Evolutionary conservation across 257 asterid genomes (phyloP).

Genomic region (Osmanthus fragrans): DNA sequence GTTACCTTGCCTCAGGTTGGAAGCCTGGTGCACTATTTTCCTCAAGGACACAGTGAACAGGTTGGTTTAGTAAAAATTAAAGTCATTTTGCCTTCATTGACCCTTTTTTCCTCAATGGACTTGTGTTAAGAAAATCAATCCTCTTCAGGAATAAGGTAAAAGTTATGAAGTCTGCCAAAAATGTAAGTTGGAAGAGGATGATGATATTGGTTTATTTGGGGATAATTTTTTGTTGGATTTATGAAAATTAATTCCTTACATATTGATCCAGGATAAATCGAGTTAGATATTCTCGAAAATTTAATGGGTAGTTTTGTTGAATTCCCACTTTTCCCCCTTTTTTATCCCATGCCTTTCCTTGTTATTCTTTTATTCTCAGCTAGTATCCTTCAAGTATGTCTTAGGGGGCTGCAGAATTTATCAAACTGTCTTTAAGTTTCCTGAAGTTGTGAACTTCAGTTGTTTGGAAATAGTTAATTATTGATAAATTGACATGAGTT

Average conservation of each 20-base stretch:
- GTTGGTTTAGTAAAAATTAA: constrained; percentile 29
- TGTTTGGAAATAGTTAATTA: not conserved
- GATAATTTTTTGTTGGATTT: not conserved
- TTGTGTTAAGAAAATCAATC: not conserved
- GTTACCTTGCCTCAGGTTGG: constrained; percentile 86
- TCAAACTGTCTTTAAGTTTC: not conserved
- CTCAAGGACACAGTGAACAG: constrained; percentile 95
- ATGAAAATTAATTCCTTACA: not conserved
- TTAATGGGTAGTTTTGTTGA: not conserved
- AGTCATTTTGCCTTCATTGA: not conserved
- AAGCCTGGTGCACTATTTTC: constrained; percentile 81
- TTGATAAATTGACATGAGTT: not conserved
- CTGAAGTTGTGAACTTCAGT: not conserved
- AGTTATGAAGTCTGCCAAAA: not conserved
- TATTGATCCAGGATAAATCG: not conserved
- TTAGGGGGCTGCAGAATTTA: not conserved
- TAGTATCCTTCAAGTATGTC: not conserved
- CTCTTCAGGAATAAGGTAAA: not conserved
- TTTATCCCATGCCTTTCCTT: not conserved
- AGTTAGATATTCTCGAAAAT: not conserved
- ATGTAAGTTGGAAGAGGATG: not conserved
- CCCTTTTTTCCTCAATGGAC: not conserved
- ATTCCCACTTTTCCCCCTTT: not conserved
- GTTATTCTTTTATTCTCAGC: not conserved
- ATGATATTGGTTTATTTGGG: not conserved